phyloP scores from a whole-genome alignment of 306 rosid genomes.

The Erythrophleum fordii region DNA sequence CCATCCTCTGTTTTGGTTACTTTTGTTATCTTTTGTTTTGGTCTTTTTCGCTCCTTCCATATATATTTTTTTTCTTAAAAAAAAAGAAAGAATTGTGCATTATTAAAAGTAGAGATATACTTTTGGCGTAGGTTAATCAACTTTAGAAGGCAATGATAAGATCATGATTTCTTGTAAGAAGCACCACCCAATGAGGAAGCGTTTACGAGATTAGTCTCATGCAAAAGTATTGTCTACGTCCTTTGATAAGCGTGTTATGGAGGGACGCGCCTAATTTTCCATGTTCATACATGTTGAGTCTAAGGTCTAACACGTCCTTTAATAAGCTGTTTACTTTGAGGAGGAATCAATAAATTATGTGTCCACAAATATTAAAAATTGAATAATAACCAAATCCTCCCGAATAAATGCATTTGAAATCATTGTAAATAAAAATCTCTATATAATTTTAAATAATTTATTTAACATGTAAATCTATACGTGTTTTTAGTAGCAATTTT shows the following conservation, averaged over 20 bases:
- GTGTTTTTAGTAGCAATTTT: too few relatives aligned
- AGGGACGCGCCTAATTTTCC: constrained; percentile 51
- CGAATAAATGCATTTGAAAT: neutral
- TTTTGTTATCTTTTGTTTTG: constrained; percentile 35
- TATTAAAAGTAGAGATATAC: constrained; percentile 69
- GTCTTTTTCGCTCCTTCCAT: constrained; percentile 30
- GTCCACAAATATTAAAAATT: neutral
- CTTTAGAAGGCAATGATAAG: constrained; percentile 63
- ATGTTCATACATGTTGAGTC: neutral
- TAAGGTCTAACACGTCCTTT: constrained; percentile 30
- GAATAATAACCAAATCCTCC: neutral
- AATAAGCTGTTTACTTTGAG: neutral
- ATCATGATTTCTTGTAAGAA: constrained; percentile 79
- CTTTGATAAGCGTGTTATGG: constrained; percentile 78
- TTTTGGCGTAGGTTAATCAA: constrained; percentile 37
- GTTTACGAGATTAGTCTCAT: constrained; percentile 57
- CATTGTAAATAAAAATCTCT: neutral
- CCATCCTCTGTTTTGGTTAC: constrained; percentile 25
- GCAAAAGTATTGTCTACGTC: constrained; percentile 67
- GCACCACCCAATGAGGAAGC: constrained; percentile 61
- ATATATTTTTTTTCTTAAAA: neutral
- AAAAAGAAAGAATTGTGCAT: constrained; percentile 20
- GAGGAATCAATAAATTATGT: neutral
- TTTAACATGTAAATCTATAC: too few relatives aligned
- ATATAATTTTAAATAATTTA: too few relatives aligned